phyloP scores from a whole-genome alignment of 1,284 basidiomycete genomes.

The Mycena citricolor region DNA sequence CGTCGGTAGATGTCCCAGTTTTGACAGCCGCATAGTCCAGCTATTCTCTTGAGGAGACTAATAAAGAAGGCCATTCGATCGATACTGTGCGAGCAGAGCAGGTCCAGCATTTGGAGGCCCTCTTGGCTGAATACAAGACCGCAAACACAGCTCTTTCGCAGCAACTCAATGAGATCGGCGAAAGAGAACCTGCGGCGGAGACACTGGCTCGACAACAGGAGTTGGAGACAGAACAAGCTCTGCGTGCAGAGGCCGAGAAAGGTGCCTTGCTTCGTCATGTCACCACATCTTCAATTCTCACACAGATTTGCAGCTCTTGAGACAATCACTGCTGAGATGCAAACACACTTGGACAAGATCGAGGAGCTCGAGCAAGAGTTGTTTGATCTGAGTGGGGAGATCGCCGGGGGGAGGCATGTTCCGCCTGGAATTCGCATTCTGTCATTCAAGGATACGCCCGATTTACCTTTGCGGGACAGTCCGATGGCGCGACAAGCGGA shows the following conservation, averaged over 20 bases:
- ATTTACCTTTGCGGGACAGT: constrained; percentile 64
- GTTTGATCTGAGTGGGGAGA: constrained; percentile 72
- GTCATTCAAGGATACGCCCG: constrained; percentile 73
- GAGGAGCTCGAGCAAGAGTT: constrained; percentile 62
- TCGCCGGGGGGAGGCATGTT: constrained; percentile 76
- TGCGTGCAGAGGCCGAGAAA: constrained; percentile 41
- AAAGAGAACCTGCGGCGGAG: constrained; percentile 32
- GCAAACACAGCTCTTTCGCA: constrained; percentile 44
- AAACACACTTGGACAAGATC: constrained; percentile 51
- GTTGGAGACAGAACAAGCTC: constrained; percentile 40
- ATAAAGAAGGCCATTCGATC: constrained; percentile 30
- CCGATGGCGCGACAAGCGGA: constrained; percentile 53
- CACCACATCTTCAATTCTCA: background rate
- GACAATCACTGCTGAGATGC: constrained; percentile 35
- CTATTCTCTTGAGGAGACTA: constrained; percentile 54
- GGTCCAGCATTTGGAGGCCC: constrained; percentile 56
- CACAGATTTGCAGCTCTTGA: constrained; percentile 40
- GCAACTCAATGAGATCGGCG: constrained; percentile 43
- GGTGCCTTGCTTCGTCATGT: constrained; percentile 36
- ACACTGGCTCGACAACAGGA: constrained; percentile 28
- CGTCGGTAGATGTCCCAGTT: background rate
- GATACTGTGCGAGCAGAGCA: constrained; percentile 22
- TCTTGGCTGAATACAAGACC: constrained; percentile 55
- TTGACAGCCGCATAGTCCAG: constrained; percentile 47
- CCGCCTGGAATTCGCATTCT: constrained; percentile 71